Evolutionary conservation across 2,329 filamentous ascomycete species (phyloP).

Genomic region (Aspergillus felis): DNA sequence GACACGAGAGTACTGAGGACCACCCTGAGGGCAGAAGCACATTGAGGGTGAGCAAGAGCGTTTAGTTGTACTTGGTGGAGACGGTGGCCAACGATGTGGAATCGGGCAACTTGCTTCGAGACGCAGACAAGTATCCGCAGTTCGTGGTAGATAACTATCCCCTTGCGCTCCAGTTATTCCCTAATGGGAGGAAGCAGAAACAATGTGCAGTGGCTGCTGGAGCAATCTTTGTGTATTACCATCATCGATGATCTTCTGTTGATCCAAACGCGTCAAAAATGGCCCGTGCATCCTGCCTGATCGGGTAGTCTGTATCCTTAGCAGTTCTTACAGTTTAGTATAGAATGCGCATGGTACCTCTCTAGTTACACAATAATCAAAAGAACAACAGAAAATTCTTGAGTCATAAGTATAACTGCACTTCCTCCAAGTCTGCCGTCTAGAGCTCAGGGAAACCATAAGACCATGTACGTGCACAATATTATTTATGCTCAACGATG

Average conservation of each 20-base stretch:
- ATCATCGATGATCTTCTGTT: neutral
- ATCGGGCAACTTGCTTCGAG: neutral
- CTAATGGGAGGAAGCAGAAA: neutral
- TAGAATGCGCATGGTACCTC: neutral
- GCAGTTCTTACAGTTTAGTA: neutral
- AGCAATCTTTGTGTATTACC: slow-evolving; percentile 39
- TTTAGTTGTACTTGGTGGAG: neutral
- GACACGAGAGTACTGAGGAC: neutral
- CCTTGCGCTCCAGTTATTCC: neutral
- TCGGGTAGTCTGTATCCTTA: neutral
- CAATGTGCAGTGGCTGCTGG: slow-evolving; percentile 24
- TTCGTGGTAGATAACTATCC: neutral
- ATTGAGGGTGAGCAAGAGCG: neutral
- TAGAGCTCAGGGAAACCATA: too few species aligned
- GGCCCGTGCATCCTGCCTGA: slow-evolving; percentile 4
- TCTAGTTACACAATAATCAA: neutral
- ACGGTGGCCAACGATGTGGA: neutral
- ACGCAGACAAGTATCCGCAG: neutral
- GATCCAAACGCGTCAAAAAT: neutral
- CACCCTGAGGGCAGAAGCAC: neutral
- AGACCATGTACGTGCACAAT: neutral
- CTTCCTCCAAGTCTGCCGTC: too few species aligned
- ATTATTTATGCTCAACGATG: neutral
- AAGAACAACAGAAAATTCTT: neutral
- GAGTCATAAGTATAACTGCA: too few species aligned